These are phyloP conservation scores for Cadophora sp. DNA, from an alignment of 2,329 filamentous ascomycete species.

Conservation along the genomic window DNA sequence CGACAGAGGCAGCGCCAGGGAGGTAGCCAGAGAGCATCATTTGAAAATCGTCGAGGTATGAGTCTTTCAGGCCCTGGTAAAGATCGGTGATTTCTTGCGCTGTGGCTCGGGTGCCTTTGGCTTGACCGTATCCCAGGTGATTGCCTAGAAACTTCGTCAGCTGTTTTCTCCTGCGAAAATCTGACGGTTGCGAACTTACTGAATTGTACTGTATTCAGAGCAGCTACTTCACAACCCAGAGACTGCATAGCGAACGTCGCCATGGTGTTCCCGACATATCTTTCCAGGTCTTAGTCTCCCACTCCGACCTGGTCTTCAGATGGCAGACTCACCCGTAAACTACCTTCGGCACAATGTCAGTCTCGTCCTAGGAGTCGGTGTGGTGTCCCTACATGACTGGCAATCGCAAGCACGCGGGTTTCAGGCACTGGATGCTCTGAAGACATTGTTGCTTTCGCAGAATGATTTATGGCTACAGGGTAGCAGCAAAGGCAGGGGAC, in stretches of 20 bases:
- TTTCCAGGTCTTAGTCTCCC: slow-evolving; percentile 48
- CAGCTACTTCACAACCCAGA: slow-evolving; percentile 90
- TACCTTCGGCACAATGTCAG: slow-evolving; percentile 59
- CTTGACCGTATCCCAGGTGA: slow-evolving; percentile 89
- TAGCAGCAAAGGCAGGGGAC: background rate
- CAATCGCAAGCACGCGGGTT: slow-evolving; percentile 80
- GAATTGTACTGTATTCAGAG: slow-evolving; percentile 96
- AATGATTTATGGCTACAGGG: background rate
- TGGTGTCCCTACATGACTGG: slow-evolving; percentile 82
- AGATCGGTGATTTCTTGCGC: slow-evolving; percentile 84
- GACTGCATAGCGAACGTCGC: slow-evolving; percentile 94
- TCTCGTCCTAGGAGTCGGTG: slow-evolving; percentile 26
- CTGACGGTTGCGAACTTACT: slow-evolving; percentile 63
- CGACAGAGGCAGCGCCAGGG: slow-evolving; percentile 83
- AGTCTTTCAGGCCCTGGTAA: slow-evolving; percentile 84
- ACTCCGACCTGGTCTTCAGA: slow-evolving; percentile 6
- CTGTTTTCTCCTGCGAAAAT: background rate
- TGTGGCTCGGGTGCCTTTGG: slow-evolving; percentile 82
- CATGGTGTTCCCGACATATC: slow-evolving; percentile 98
- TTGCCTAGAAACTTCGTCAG: slow-evolving; percentile 69
- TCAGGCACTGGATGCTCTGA: slow-evolving; percentile 55
- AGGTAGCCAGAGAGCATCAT: slow-evolving; percentile 96
- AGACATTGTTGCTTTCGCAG: slow-evolving; percentile 34
- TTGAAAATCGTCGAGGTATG: slow-evolving; percentile 86
- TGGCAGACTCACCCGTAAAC: slow-evolving; percentile 70